Evolutionary conservation across 768 basidiomycete species (phyloP).

Genomic region (Thelephora aurantiotincta): DNA sequence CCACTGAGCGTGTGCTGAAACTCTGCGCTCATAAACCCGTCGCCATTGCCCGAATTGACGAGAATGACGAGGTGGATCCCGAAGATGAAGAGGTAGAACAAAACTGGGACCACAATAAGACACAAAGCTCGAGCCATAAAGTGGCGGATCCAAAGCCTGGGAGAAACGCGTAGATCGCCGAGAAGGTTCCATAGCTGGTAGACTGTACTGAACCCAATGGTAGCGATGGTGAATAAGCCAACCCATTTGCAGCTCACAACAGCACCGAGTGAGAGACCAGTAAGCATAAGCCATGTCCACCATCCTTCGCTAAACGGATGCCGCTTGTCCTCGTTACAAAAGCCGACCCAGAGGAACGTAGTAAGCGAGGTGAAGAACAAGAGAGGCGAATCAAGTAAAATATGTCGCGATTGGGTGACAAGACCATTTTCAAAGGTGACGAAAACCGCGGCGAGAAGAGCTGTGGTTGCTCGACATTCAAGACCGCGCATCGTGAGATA

Average conservation of each 20-base stretch:
- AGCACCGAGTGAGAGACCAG: constrained; percentile 83
- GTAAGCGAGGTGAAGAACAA: constrained; percentile 95
- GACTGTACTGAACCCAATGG: constrained; percentile 75
- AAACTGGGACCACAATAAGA: constrained; percentile 68
- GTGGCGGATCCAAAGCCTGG: constrained; percentile 66
- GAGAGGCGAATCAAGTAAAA: constrained; percentile 95
- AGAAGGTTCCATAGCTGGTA: constrained; percentile 81
- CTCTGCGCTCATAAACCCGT: constrained; percentile 98
- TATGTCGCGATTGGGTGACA: constrained; percentile 89
- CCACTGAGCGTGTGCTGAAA: constrained; percentile 94
- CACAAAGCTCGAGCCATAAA: constrained; percentile 84
- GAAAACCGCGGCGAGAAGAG: constrained; percentile 81
- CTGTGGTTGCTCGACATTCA: constrained; percentile 83
- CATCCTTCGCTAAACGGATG: constrained; percentile 73
- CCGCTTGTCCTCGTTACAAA: constrained; percentile 82
- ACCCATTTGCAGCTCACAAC: constrained; percentile 97
- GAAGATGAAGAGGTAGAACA: constrained; percentile 97
- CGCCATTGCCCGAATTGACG: constrained; percentile 86
- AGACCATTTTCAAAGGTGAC: constrained; percentile 96
- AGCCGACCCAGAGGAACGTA: constrained; percentile 75
- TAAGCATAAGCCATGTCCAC: constrained; percentile 88
- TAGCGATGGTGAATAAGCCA: constrained; percentile 94
- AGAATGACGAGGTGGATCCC: constrained; percentile 86
- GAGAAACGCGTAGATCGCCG: constrained; percentile 71
- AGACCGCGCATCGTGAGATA: constrained; percentile 91